These are phyloP conservation scores for Spergularia marina DNA, from an alignment of 148 eudicot genomes.

Conservation along the genomic window DNA sequence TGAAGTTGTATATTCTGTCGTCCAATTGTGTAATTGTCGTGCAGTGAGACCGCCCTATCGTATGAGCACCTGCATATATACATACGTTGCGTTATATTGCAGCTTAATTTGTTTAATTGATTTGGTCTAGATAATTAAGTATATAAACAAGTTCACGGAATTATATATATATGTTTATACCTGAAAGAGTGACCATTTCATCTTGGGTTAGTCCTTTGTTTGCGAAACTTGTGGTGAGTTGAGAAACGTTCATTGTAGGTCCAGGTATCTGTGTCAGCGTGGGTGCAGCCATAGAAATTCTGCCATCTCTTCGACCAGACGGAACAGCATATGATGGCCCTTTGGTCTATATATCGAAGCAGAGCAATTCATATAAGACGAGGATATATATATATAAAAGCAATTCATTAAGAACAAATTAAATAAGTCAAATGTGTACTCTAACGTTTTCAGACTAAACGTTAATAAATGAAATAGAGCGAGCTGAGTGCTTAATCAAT, in stretches of 20 bases:
- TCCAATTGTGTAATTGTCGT: slow-evolving; percentile 9
- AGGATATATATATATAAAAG: no score
- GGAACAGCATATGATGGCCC: slow-evolving; percentile 26
- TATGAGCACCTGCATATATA: slow-evolving; percentile 24
- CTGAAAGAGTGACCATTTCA: no score
- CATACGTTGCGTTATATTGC: no score
- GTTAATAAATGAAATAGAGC: background rate
- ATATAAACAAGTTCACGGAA: background rate
- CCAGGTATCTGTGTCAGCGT: slow-evolving; percentile 19
- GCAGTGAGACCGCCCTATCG: slow-evolving; percentile 29
- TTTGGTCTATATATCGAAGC: background rate
- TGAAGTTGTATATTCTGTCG: slow-evolving; percentile 28
- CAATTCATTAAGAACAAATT: no score
- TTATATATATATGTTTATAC: no score
- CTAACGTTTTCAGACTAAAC: no score
- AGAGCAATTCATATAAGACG: background rate
- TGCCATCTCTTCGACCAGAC: slow-evolving; percentile 28
- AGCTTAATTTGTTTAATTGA: background rate
- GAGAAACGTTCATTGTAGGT: slow-evolving; percentile 10
- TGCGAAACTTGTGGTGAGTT: slow-evolving; percentile 23
- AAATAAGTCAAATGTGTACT: no score
- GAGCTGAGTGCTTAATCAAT: slow-evolving; percentile 4
- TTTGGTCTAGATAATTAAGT: no score
- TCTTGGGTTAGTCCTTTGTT: slow-evolving; percentile 15
- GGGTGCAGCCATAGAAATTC: slow-evolving; percentile 21